A percentile compares a stretch with the other conserved stretches of the same genome.
Conservation (phyloP, 1,284 basidiomycete genomes). For the Cutaneotrichosporon cyanovorans region DNA sequence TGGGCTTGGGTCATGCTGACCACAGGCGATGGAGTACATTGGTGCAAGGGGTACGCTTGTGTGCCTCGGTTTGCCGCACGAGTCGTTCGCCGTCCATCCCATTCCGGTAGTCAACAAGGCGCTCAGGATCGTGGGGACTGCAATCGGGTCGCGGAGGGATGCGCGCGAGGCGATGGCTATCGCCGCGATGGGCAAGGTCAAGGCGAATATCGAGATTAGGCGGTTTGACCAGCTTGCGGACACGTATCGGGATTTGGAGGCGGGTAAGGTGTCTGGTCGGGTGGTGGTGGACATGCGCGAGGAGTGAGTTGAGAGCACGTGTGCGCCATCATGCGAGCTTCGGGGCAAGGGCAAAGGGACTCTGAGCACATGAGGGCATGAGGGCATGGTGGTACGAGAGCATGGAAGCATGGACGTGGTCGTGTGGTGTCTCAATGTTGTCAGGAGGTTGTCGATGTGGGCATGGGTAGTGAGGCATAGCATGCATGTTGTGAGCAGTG, state of each 20-base stretch:
- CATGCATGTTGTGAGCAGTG: no score
- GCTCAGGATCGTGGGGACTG: background rate
- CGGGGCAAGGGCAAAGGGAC: no score
- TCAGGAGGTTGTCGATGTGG: no score
- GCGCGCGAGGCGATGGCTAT: background rate
- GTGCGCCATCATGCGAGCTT: no score
- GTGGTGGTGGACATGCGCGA: slow-evolving; percentile 1
- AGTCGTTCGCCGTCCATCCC: background rate
- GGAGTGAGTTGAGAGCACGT: no score
- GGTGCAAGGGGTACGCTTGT: background rate
- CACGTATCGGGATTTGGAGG: background rate
- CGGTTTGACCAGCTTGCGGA: background rate
- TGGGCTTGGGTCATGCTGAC: background rate
- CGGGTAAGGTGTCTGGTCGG: background rate
- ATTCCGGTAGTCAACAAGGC: background rate
- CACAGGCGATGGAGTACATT: background rate
- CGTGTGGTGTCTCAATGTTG: no score
- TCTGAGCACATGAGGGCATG: no score
- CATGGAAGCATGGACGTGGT: no score
- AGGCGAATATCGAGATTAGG: background rate
- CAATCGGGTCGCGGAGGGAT: background rate
- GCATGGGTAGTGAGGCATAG: no score
- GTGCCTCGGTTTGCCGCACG: background rate
- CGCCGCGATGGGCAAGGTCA: background rate
- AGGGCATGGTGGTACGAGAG: no score